Conservation (phyloP, 1,284 basidiomycete genomes). For the Austropuccinia psidii region DNA sequence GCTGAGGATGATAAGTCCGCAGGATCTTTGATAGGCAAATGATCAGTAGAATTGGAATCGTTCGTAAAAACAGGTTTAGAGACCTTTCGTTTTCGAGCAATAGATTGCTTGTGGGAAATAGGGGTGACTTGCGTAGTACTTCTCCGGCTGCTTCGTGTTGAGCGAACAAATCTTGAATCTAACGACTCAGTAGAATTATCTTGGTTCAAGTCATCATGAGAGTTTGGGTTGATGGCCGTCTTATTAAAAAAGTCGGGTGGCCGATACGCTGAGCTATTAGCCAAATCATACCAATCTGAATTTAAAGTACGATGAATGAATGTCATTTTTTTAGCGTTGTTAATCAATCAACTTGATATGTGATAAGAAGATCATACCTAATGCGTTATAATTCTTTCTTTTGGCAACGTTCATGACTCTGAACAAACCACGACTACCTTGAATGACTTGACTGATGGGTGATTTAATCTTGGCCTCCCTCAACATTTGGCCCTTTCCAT, state of each 20-base stretch:
- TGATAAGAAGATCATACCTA: constrained; percentile 30
- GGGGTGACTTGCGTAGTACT: constrained; percentile 15
- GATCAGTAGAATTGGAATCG: background rate
- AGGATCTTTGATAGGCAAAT: no score
- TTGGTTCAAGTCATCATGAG: background rate
- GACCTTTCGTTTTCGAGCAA: constrained; percentile 12
- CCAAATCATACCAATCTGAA: constrained; percentile 34
- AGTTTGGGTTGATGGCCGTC: background rate
- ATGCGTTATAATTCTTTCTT: constrained; percentile 54
- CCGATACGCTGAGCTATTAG: constrained; percentile 20
- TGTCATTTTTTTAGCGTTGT: background rate
- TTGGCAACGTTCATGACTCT: constrained; percentile 87
- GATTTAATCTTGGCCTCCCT: constrained; percentile 63
- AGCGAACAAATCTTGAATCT: constrained; percentile 1
- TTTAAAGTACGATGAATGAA: background rate
- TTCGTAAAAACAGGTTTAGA: background rate
- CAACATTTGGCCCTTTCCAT: constrained; percentile 33
- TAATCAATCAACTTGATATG: background rate
- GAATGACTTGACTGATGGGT: constrained; percentile 86
- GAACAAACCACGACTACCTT: constrained; percentile 74
- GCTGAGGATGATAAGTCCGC: no score
- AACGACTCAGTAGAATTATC: background rate
- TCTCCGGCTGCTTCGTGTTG: constrained; percentile 29
- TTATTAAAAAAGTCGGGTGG: constrained; percentile 32
- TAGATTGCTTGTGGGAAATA: constrained; percentile 14